Base-by-base conservation (phyloP, 768 basidiomycete species). In the Trametes sanguinea region DNA sequence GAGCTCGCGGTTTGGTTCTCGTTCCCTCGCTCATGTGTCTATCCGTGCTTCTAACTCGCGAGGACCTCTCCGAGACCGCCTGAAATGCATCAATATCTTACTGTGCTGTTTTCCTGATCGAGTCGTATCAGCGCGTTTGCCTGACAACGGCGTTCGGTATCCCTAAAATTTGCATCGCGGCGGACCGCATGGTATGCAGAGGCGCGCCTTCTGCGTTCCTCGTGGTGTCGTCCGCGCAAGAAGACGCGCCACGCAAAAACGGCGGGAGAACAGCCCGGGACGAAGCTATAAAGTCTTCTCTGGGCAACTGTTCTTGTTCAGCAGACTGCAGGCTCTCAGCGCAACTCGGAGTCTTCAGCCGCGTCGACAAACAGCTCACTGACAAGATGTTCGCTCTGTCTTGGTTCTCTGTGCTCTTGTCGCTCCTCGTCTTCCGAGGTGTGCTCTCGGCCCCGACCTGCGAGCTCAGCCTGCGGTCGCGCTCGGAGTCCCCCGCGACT, bases 301-400 rank as follows among this genome's bases (percentile, higher is more conserved):
- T 22, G 0, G 27, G 10, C 14, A 22, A 22, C 27, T 33, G 14
- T 2, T 17, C 7, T 33, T 27, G 54, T 37, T 30, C 48, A 37
- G 6, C 51, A 52, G 51, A 50, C 61, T 47, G 6, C 51, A 52
- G 51, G 55, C 61, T 47, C 48, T 44, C 61, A 40, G 55, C 61
- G 22, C 50, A 39, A 3, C 42, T 40, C 51, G 27, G 27, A 42
- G 42, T 42, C 52, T 46, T 16, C 54, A 27, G 35, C 22, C 22
- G 22, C 29, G 55, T 52, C 61, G 61, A 62, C 61, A 51, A 52
- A 51, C 44, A 44, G 50, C 35, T 56, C 54, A 57, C 44, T 42
- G 37, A 27, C 57, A 64, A 53, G 54, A 64, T 64, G 63, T 55
- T 64, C 40, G 35, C 58, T 16, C 48, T 60, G 35, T 64, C 63